Evolutionary conservation across 2,329 filamentous ascomycete species (phyloP).

Genomic region (Grosmannia huntii): DNA sequence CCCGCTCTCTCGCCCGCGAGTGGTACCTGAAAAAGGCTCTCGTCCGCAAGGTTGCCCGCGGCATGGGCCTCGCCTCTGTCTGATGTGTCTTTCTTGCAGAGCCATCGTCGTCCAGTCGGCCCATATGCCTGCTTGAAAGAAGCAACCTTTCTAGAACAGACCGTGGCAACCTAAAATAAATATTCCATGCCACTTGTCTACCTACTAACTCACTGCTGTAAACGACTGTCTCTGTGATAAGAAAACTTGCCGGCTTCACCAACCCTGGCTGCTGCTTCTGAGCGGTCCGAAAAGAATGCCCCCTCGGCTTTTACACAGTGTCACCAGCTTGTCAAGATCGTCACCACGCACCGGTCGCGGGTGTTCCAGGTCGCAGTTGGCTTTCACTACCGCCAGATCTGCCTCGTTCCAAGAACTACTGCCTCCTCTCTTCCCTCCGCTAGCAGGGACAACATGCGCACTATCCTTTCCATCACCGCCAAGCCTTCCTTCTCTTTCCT

Average conservation of each 20-base stretch:
- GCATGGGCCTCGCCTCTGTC: conserved; percentile 49
- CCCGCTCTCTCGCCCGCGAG: conserved; percentile 60
- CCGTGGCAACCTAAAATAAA: background rate
- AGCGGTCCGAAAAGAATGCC: background rate
- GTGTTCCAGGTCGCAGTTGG: conserved; percentile 16
- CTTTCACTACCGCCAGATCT: conserved; percentile 12
- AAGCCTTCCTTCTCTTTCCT: background rate
- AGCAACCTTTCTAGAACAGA: background rate
- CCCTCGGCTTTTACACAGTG: conserved; percentile 12
- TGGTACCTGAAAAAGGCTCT: conserved; percentile 77
- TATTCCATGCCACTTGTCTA: background rate
- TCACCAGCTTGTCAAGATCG: conserved; percentile 13
- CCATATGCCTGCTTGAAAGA: too few species aligned
- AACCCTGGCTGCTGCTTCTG: background rate
- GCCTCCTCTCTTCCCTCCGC: background rate
- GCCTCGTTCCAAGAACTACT: background rate
- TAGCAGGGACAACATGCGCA: background rate
- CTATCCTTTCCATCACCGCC: background rate
- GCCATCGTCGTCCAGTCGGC: too few species aligned
- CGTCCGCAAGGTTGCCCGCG: conserved; percentile 61
- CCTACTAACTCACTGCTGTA: background rate
- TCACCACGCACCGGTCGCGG: conserved; percentile 16
- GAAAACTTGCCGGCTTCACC: background rate
- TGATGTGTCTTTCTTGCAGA: background rate
- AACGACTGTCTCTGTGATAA: background rate